phyloP scores from a whole-genome alignment of 768 basidiomycete genomes.

The Sistotremastrum niveocremeum region DNA sequence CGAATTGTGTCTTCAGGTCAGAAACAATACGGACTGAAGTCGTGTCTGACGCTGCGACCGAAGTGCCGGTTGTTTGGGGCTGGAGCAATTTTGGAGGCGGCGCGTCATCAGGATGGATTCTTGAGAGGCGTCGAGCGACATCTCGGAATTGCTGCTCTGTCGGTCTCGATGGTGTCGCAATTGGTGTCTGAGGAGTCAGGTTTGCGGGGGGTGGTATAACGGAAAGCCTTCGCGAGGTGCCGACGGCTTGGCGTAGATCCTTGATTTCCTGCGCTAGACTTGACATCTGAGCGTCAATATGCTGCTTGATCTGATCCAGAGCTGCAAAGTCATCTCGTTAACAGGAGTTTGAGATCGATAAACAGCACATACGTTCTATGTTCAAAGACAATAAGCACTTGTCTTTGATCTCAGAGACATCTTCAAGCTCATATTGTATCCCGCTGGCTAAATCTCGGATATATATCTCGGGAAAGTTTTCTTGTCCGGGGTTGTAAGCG shows the following conservation, averaged over 20 bases:
- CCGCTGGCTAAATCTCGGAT: conserved; percentile 86
- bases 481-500: conserved; percentile 82
- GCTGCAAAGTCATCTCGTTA: conserved; percentile 31
- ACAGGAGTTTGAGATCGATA: conserved; percentile 1
- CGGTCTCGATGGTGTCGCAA: conserved; percentile 48
- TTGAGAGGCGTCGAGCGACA: conserved; percentile 62
- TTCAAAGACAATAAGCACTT: conserved; percentile 83
- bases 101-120: conserved; percentile 29
- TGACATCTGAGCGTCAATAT: conserved; percentile 87
- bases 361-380: conserved; percentile 73
- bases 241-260: conserved; percentile 62
- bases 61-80: conserved; percentile 65
- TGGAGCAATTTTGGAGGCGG: conserved; percentile 36
- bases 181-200: conserved; percentile 30
- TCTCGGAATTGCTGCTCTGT: conserved; percentile 62
- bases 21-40: conserved; percentile 59
- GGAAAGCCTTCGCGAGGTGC: conserved; percentile 36
- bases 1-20: conserved; percentile 85
- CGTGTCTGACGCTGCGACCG: conserved; percentile 44
- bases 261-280: conserved; percentile 78
- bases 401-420: conserved; percentile 83
- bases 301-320: conserved; percentile 96
- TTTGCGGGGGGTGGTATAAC: conserved; percentile 29
- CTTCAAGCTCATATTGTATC: conserved; percentile 91
- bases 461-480: conserved; percentile 92